Conservation (phyloP, 352 stramenopile species). For the Phytopythium sindhum region DNA sequence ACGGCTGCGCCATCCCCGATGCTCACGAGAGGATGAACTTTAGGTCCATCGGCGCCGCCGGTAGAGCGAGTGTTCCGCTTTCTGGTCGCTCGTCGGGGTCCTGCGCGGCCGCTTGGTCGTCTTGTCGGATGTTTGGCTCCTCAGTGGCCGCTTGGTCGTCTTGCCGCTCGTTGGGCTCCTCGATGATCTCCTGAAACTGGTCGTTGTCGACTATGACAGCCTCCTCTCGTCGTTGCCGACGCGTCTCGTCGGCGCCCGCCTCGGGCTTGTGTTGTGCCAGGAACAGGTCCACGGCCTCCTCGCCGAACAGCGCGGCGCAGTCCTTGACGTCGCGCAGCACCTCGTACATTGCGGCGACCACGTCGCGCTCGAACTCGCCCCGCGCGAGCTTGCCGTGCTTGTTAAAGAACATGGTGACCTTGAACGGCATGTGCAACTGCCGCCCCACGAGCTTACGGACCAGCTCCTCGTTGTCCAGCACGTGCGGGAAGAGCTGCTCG, state of each 20-base stretch:
- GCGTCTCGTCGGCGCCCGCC: too few relatives aligned
- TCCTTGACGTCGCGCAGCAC: conserved; percentile 29
- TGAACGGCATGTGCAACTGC: conserved; percentile 37
- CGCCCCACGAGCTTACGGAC: conserved; percentile 44
- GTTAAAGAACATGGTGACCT: conserved; percentile 41
- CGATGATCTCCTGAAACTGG: neutral
- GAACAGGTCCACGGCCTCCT: neutral
- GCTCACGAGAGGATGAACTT: neutral
- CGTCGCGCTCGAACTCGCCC: conserved; percentile 32
- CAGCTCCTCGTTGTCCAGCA: conserved; percentile 27
- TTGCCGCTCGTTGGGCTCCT: neutral
- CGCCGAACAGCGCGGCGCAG: conserved; percentile 32
- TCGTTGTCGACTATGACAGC: neutral
- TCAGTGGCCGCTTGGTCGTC: neutral
- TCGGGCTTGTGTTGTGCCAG: neutral
- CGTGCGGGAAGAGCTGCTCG: conserved; percentile 43
- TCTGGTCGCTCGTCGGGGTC: neutral
- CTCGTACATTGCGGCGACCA: conserved; percentile 35
- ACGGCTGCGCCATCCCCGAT: neutral
- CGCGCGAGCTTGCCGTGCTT: conserved; percentile 20
- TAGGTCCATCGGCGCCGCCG: neutral
- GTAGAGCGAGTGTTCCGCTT: neutral
- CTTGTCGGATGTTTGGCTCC: neutral
- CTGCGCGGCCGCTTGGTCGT: neutral
- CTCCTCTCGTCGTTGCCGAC: neutral